These are phyloP conservation scores for Trichoderma orchidacearum DNA, from an alignment of 495 filamentous ascomycete species.

Conservation along the genomic window DNA sequence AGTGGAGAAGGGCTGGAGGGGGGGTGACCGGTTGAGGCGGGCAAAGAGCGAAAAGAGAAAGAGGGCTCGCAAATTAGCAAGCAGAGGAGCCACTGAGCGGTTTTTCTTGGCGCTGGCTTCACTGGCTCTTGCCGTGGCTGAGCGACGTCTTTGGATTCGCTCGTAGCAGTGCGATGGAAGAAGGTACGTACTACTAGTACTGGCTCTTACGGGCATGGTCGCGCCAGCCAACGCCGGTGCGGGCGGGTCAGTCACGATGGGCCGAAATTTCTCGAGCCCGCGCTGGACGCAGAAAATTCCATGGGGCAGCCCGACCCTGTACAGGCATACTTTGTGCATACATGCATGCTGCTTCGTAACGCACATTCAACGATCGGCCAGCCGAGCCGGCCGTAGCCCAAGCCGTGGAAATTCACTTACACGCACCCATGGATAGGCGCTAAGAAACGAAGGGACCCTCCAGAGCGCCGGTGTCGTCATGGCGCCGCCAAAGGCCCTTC, in stretches of 20 bases:
- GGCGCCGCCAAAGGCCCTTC: neutral
- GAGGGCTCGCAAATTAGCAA: neutral
- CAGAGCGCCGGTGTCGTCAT: neutral
- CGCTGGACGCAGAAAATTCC: neutral
- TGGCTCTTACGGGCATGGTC: neutral
- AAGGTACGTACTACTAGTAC: neutral
- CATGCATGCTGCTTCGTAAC: too few species aligned
- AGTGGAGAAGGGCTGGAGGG: too few species aligned
- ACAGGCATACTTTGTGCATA: too few species aligned
- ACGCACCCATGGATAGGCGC: too few species aligned
- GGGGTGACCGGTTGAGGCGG: too few species aligned
- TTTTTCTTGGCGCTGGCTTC: neutral
- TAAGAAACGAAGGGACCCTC: neutral
- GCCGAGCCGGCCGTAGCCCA: too few species aligned
- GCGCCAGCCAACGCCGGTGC: neutral
- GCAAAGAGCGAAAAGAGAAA: too few species aligned
- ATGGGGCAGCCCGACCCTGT: too few species aligned
- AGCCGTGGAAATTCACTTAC: too few species aligned
- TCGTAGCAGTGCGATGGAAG: neutral
- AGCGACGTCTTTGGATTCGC: neutral
- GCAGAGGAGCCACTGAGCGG: neutral
- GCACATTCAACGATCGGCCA: neutral
- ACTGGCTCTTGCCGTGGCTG: neutral
- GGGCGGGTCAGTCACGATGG: neutral
- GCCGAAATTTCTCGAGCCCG: neutral